These are phyloP conservation scores for Lithohypha guttulata DNA, from an alignment of 2,329 filamentous ascomycete genomes.

Conservation along the genomic window DNA sequence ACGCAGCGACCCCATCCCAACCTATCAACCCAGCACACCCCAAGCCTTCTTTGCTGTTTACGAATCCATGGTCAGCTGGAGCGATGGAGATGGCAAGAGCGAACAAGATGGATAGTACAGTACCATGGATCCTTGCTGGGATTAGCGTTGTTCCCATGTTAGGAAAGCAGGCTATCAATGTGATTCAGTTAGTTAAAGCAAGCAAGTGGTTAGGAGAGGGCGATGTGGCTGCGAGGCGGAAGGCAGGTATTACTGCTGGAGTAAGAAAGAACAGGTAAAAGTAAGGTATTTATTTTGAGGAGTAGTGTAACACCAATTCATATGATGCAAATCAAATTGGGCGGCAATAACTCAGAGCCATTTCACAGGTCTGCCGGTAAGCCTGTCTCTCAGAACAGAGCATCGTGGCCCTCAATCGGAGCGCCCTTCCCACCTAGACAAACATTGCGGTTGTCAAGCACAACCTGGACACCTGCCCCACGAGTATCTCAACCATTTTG, in stretches of 20 bases:
- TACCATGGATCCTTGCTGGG: conserved; percentile 70
- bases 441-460: no score
- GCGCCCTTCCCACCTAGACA: no score
- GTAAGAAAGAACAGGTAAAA: conserved; percentile 8
- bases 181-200: conserved; percentile 87
- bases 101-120: conserved; percentile 76
- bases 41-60: conserved; percentile 63
- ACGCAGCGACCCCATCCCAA: conserved; percentile 46
- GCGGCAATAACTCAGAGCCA: no score
- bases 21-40: conserved; percentile 59
- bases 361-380: no score
- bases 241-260: conserved; percentile 28
- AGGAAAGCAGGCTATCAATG: conserved; percentile 85
- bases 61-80: conserved; percentile 81
- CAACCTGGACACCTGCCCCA: no score
- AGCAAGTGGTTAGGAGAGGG: conserved; percentile 86
- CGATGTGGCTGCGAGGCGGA: conserved; percentile 58
- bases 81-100: conserved; percentile 85
- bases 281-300: no score
- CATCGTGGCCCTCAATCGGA: no score
- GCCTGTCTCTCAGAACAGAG: no score
- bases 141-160: conserved; percentile 80
- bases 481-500: no score
- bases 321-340: no score
- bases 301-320: no score